phyloP scores from a whole-genome alignment of 164 flowering plant species.

The Kingdonia uniflora region DNA sequence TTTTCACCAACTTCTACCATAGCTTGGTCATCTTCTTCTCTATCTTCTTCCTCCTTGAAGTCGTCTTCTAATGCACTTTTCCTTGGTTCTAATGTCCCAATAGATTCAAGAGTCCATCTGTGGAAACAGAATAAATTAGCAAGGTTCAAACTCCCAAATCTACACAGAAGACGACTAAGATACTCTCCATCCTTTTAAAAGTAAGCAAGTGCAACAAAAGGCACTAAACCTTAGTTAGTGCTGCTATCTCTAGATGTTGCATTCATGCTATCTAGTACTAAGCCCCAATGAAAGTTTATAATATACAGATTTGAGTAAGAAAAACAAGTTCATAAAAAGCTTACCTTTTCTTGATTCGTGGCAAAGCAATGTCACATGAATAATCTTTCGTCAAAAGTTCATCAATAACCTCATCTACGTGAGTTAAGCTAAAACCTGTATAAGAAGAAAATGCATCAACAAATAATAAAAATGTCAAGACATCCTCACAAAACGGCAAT shows the following conservation, averaged over 20 bases:
- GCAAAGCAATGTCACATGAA: conserved; percentile 87
- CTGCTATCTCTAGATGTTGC: too few species aligned
- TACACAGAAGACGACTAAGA: too few species aligned
- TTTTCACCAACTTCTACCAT: conserved; percentile 52
- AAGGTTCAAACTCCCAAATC: background rate
- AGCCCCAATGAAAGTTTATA: too few species aligned
- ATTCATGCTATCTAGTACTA: too few species aligned
- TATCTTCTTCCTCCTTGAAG: conserved; percentile 96
- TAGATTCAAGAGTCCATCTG: conserved; percentile 82
- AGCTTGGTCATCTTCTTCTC: conserved; percentile 72
- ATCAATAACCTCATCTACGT: conserved; percentile 86
- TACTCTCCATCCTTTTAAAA: too few species aligned
- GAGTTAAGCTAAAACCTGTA: conserved; percentile 66
- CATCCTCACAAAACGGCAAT: background rate
- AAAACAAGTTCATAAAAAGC: background rate
- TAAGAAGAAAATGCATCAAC: background rate
- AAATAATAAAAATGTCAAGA: background rate
- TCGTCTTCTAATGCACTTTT: conserved; percentile 99
- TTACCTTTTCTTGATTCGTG: conserved; percentile 86
- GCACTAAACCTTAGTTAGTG: too few species aligned
- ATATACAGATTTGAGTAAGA: too few species aligned
- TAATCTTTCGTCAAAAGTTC: conserved; percentile 84
- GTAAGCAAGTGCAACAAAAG: too few species aligned
- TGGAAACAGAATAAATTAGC: conserved; percentile 3
- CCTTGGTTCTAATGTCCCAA: conserved; percentile 64